These are phyloP conservation scores for Stephania yunnanensis DNA, from an alignment of 164 flowering plant species.

Conservation along the genomic window DNA sequence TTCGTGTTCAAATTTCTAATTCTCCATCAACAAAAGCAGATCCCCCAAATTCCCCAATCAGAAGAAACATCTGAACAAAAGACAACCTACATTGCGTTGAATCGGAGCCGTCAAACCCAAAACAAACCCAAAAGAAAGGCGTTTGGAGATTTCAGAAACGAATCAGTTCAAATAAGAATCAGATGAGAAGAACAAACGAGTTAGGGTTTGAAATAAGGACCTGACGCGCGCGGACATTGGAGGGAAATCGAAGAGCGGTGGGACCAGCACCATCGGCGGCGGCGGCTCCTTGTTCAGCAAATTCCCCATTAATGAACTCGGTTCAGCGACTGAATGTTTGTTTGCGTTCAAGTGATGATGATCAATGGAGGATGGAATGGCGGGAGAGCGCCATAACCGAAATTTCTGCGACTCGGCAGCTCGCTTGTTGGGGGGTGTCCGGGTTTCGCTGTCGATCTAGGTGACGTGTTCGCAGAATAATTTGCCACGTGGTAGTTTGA, in stretches of 20 bases:
- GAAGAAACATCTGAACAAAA: background rate
- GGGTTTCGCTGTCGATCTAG: background rate
- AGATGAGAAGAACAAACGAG: background rate
- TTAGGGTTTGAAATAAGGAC: conserved; percentile 20
- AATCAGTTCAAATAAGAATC: background rate
- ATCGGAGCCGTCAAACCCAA: background rate
- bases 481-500: background rate
- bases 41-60: background rate
- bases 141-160: background rate
- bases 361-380: background rate
- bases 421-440: background rate
- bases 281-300: conserved; percentile 52
- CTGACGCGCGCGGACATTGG: conserved; percentile 85
- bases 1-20: background rate
- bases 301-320: conserved; percentile 9
- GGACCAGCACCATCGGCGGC: conserved; percentile 89
- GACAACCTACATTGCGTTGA: background rate
- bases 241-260: conserved; percentile 93
- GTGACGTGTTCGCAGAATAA: background rate
- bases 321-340: background rate
- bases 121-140: background rate
- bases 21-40: too few species aligned
- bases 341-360: background rate
- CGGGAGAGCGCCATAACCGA: background rate
- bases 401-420: background rate